Evolutionary conservation across 1,284 basidiomycete species (phyloP).

Genomic region (Moniliophthora roreri): DNA sequence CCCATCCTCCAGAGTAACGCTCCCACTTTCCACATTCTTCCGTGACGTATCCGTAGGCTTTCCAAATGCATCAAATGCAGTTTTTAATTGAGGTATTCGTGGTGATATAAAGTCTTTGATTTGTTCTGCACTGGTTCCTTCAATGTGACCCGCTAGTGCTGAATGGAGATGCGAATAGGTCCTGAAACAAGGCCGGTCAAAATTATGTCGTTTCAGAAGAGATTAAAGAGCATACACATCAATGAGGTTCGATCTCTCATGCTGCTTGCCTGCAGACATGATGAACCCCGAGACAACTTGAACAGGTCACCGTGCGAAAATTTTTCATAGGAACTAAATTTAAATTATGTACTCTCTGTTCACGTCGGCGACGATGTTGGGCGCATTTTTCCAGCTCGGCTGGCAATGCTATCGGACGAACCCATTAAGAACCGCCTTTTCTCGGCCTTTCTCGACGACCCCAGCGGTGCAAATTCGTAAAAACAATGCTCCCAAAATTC

Average conservation of each 20-base stretch:
- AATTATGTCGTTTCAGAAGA: background rate
- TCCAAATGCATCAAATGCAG: conserved; percentile 62
- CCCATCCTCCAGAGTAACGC: conserved; percentile 64
- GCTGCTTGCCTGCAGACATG: conserved; percentile 34
- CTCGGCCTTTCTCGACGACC: conserved; percentile 52
- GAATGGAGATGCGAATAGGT: conserved; percentile 68
- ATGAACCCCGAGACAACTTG: background rate
- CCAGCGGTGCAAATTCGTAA: conserved; percentile 43
- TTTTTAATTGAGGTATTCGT: conserved; percentile 55
- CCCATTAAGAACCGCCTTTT: conserved; percentile 11
- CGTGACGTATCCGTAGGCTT: conserved; percentile 65
- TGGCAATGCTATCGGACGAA: conserved; percentile 27
- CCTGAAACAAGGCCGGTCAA: conserved; percentile 31
- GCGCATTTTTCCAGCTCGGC: conserved; percentile 14
- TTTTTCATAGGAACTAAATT: no score
- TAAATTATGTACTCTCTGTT: no score
- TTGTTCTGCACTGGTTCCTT: conserved; percentile 56
- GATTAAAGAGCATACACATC: conserved; percentile 46
- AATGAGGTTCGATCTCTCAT: conserved; percentile 50
- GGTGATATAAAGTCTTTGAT: conserved; percentile 55
- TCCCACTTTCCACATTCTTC: conserved; percentile 63
- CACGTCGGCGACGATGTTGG: background rate
- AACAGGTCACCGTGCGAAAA: background rate
- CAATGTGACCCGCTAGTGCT: conserved; percentile 55
- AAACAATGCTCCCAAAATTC: conserved; percentile 48